Percentiles rank a stretch among this genome's conserved stretches.
These are phyloP conservation scores for Picochlorum sp. DNA, from an alignment of 139 green algal genomes.

Conservation along the genomic window DNA sequence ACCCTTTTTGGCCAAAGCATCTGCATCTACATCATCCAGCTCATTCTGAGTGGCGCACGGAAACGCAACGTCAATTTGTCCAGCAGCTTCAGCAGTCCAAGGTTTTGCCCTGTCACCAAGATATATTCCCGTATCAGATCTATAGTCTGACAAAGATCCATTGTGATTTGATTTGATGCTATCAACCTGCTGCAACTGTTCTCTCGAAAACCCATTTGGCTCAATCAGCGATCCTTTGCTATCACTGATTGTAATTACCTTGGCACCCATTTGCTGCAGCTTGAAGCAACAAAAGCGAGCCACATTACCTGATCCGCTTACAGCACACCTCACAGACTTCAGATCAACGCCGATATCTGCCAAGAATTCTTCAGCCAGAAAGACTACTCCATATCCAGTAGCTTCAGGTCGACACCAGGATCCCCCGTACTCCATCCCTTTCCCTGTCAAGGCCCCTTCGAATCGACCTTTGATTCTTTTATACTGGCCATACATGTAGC, in stretches of 20 bases:
- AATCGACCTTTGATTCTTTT: constrained; percentile 55
- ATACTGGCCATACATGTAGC: constrained; percentile 80
- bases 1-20: constrained; percentile 44
- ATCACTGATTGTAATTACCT: constrained; percentile 56
- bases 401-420: constrained; percentile 68
- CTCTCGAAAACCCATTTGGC: constrained; percentile 46
- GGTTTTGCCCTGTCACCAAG: constrained; percentile 39
- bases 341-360: constrained; percentile 15
- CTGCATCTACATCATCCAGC: constrained; percentile 36
- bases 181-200: constrained; percentile 33
- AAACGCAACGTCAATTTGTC: constrained; percentile 51
- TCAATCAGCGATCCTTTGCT: constrained; percentile 11
- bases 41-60: constrained; percentile 68
- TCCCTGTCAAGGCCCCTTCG: constrained; percentile 59
- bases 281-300: constrained; percentile 16
- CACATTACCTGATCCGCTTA: constrained; percentile 43
- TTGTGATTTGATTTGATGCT: constrained; percentile 13
- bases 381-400: constrained; percentile 71
- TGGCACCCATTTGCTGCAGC: constrained; percentile 26
- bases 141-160: constrained; percentile 15
- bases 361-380: constrained; percentile 53
- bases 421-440: constrained; percentile 58
- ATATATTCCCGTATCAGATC: constrained; percentile 23
- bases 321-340: constrained; percentile 12
- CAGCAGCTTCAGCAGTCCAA: constrained; percentile 36